Percentiles rank a stretch among this genome's conserved stretches.
Evolutionary conservation across 768 basidiomycete species (phyloP).

Genomic region (Suillus occidentalis): DNA sequence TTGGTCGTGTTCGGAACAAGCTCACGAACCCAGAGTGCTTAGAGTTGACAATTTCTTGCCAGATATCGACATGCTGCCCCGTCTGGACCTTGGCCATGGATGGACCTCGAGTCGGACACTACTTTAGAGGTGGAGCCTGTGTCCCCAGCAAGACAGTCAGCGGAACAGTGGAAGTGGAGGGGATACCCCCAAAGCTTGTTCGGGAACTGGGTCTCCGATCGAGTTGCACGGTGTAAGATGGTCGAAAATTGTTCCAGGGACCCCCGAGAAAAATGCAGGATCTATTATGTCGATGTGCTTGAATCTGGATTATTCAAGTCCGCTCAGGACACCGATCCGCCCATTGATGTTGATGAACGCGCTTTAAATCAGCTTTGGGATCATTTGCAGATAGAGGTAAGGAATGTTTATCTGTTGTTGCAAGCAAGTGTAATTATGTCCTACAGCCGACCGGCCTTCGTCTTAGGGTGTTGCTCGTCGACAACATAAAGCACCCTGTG

Average conservation of each 20-base stretch:
- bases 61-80: conserved; percentile 21
- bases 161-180: conserved; percentile 19
- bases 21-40: neutral
- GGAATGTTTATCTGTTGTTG: neutral
- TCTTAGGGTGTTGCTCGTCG: conserved; percentile 38
- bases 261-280: conserved; percentile 6
- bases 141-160: neutral
- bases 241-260: conserved; percentile 12
- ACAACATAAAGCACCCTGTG: conserved; percentile 45
- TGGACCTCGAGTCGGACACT: neutral
- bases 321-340: neutral
- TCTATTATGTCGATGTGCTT: conserved; percentile 39
- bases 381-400: conserved; percentile 18
- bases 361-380: conserved; percentile 21
- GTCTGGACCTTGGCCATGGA: conserved; percentile 38
- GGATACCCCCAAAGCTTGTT: conserved; percentile 36
- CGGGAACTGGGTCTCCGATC: conserved; percentile 47
- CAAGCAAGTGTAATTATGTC: neutral
- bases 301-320: conserved; percentile 34
- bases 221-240: conserved; percentile 31
- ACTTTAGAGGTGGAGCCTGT: conserved; percentile 8
- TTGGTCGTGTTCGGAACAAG: neutral
- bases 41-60: neutral
- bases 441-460: conserved; percentile 19
- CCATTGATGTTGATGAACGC: conserved; percentile 13